Evolutionary conservation across 495 filamentous ascomycete genomes (phyloP).

Genomic region (Cenococcum geophilum): DNA sequence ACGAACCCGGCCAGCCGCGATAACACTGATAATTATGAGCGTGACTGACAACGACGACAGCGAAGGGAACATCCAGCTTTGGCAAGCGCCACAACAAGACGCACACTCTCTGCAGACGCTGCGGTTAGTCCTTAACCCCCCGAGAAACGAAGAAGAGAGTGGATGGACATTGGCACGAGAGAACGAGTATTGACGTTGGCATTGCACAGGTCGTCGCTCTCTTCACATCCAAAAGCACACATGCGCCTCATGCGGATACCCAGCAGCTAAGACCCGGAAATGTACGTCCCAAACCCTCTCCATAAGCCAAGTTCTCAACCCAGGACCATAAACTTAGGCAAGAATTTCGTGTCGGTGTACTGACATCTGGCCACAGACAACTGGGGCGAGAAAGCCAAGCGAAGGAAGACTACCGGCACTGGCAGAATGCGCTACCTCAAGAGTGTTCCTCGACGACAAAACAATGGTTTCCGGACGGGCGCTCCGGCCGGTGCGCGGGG

Average conservation of each 20-base stretch:
- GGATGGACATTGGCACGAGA: constrained; percentile 13
- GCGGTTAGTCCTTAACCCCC: constrained; percentile 63
- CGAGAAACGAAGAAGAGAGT: constrained; percentile 16
- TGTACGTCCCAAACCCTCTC: constrained; percentile 61
- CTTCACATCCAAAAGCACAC: constrained; percentile 99
- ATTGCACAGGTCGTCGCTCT: constrained; percentile 71
- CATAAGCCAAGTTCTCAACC: constrained; percentile 7
- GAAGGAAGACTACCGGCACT: constrained; percentile 97
- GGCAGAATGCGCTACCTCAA: constrained; percentile 91
- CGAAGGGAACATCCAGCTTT: constrained; percentile 95
- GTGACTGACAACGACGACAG: constrained; percentile 47
- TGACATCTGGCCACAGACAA: constrained; percentile 59
- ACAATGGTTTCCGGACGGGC: constrained; percentile 93
- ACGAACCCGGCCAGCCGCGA: constrained; percentile 4
- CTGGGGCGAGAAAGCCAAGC: constrained; percentile 99
- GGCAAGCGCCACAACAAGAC: constrained; percentile 99
- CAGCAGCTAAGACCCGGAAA: constrained; percentile 91
- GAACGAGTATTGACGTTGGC: constrained; percentile 36
- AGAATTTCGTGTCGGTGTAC: not conserved
- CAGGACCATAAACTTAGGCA: not conserved
- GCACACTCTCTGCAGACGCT: constrained; percentile 98
- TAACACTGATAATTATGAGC: not conserved
- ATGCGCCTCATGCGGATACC: constrained; percentile 96
- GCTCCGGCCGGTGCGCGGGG: constrained; percentile 79
- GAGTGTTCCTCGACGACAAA: constrained; percentile 80